Conservation (phyloP, 1,284 basidiomycete species). For the Cutaneotrichosporon arboriforme region DNA sequence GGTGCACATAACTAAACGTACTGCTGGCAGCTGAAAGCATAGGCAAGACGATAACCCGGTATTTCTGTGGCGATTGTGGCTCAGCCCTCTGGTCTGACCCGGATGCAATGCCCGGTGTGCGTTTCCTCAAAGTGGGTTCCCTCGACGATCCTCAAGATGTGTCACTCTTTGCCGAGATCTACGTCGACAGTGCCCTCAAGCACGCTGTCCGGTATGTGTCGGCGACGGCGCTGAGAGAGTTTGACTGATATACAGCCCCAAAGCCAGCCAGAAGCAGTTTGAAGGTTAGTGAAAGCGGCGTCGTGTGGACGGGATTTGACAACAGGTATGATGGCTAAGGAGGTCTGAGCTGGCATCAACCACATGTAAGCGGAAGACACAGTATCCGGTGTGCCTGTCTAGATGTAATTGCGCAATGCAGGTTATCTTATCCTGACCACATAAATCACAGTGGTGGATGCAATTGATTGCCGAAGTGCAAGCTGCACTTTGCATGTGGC, state of each 20-base stretch:
- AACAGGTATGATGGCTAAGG: slow-evolving; percentile 14
- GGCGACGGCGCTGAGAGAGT: not conserved
- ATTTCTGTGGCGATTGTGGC: slow-evolving; percentile 30
- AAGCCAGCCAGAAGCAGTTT: slow-evolving; percentile 13
- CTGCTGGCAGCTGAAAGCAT: not conserved
- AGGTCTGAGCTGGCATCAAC: slow-evolving; percentile 6
- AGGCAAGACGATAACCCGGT: slow-evolving; percentile 21
- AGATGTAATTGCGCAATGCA: not conserved
- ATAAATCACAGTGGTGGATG: not conserved
- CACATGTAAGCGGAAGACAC: not conserved
- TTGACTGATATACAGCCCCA: slow-evolving; percentile 2
- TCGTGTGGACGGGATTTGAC: too few relatives aligned
- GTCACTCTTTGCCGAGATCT: slow-evolving; percentile 15
- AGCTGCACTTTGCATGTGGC: too few relatives aligned
- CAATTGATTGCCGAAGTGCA: too few relatives aligned
- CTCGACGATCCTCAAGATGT: slow-evolving; percentile 11
- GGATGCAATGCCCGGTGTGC: slow-evolving; percentile 10
- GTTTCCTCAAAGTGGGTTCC: slow-evolving; percentile 14
- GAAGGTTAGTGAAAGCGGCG: slow-evolving; percentile 8
- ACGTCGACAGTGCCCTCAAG: slow-evolving; percentile 9
- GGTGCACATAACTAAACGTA: not conserved
- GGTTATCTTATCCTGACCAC: not conserved
- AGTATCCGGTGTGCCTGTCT: not conserved
- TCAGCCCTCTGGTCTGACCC: slow-evolving; percentile 18
- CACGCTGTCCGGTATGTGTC: slow-evolving; percentile 1